Conservation (phyloP, 352 stramenopile genomes). For the Globisporangium okanoganense region DNA sequence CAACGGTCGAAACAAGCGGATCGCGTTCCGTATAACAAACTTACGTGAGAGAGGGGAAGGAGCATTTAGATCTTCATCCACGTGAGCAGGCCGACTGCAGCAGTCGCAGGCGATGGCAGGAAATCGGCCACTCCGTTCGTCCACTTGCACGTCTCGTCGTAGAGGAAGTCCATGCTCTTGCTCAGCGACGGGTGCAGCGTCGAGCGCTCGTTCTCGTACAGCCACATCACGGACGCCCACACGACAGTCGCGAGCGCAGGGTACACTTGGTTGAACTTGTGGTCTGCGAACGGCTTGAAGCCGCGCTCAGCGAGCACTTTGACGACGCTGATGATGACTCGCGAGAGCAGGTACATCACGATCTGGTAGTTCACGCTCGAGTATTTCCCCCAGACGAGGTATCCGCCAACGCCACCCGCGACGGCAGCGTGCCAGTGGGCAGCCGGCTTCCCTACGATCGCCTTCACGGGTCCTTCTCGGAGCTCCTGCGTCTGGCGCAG, state of each 20-base stretch:
- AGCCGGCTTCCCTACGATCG: slow-evolving; percentile 58
- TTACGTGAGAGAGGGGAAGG: background rate
- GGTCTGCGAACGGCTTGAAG: slow-evolving; percentile 52
- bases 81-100: slow-evolving; percentile 55
- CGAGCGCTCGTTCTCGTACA: slow-evolving; percentile 83
- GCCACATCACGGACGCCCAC: slow-evolving; percentile 84
- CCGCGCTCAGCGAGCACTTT: slow-evolving; percentile 62
- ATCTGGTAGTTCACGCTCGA: slow-evolving; percentile 89
- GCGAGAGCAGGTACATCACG: slow-evolving; percentile 86
- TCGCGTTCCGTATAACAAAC: too few relatives aligned
- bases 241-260: slow-evolving; percentile 69
- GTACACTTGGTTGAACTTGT: slow-evolving; percentile 77
- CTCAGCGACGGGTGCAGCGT: slow-evolving; percentile 76
- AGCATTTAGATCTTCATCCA: slow-evolving; percentile 44
- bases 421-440: slow-evolving; percentile 76
- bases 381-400: slow-evolving; percentile 84
- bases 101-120: slow-evolving; percentile 70
- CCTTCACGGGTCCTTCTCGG: slow-evolving; percentile 24
- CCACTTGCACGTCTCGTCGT: slow-evolving; percentile 83
- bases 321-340: slow-evolving; percentile 63
- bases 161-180: slow-evolving; percentile 89
- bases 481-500: slow-evolving; percentile 54
- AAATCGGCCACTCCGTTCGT: slow-evolving; percentile 67
- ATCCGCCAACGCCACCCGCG: slow-evolving; percentile 69
- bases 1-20: too few relatives aligned